Conservation (phyloP, 2,329 filamentous ascomycete genomes). For the Dactylella cylindrospora region DNA sequence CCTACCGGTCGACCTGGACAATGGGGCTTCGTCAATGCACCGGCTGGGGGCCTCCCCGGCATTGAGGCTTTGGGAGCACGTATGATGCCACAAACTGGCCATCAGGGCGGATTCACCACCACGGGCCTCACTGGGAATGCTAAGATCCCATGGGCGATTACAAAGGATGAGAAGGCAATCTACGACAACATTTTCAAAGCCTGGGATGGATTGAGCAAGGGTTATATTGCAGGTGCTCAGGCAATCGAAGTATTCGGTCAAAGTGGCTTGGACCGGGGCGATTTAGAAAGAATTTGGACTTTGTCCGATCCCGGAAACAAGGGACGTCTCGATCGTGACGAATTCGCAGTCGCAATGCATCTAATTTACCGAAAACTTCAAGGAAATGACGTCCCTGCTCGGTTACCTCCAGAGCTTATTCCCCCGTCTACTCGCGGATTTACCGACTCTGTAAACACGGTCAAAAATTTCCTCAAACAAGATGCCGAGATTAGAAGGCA, state of each 20-base stretch:
- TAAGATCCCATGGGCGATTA: conserved; percentile 96
- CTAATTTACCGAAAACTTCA: conserved; percentile 97
- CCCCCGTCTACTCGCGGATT: conserved; percentile 93
- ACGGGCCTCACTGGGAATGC: conserved; percentile 88
- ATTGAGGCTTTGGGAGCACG: conserved; percentile 88
- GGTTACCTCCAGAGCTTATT: conserved; percentile 85
- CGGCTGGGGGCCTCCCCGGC: conserved; percentile 83
- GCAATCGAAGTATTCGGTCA: conserved; percentile 97
- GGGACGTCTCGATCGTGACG: conserved; percentile 89
- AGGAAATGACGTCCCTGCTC: conserved; percentile 85
- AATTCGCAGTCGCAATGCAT: conserved; percentile 98
- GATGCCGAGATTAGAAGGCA: conserved; percentile 89
- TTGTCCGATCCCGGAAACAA: conserved; percentile 91
- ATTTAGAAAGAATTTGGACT: conserved; percentile 92
- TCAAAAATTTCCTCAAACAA: conserved; percentile 84
- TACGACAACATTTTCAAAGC: conserved; percentile 94
- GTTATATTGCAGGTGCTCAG: conserved; percentile 85
- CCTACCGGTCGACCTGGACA: conserved; percentile 90
- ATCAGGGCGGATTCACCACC: conserved; percentile 78
- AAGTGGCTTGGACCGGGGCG: conserved; percentile 85
- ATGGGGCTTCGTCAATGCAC: conserved; percentile 97
- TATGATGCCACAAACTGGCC: conserved; percentile 96
- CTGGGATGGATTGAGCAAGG: conserved; percentile 93
- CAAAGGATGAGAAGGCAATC: conserved; percentile 95
- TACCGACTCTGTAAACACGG: conserved; percentile 85